Evolutionary conservation across 805 yeast genomes (phyloP), one percentile per base, ranked within the genome.

Genomic region (Candida chauliodis): DNA sequence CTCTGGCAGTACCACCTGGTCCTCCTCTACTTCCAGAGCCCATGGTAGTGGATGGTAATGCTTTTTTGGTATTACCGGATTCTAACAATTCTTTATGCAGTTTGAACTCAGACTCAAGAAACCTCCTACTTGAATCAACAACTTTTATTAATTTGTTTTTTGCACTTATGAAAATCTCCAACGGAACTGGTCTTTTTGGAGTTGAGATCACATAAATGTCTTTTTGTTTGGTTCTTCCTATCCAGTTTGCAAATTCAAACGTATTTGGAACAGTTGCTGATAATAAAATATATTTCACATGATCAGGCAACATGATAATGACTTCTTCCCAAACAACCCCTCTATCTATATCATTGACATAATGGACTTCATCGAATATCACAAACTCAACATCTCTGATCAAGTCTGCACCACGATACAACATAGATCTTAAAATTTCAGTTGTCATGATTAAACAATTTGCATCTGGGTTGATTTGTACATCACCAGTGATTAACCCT

Each of bases 261-360:
- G 99, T 91, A 57, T 93, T 93, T n/a, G 99, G 99, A 6, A 93
- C 98, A 0, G 99, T 93, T 4, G 99, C 99, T 9, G 96, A 87
- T 27, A 93, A 69, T 28, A 93, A 67, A 45, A 93, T 88, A 51
- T 86, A 84, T 54, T 91, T 91, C 42, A 93, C 93, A 56, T 93
- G 97, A 47, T 90, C 96, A 0, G 99, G 99, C 23, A 93, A 69
- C 95, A 93, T 88, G 50, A 93, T 93, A 44, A 93, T 93, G 16
- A 93, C 97, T 63, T 93, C 99, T 66, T 93, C 99, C 99, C 99
- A 93, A 3, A 93, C 99, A 10, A 93, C 99, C 54, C 99, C 99
- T 60, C 99, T 79, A 52, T 88, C 96, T 41, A 87, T 82, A 64
- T 93, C 99, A 58, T 93, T 93, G 45, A 93, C 96, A 56, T 93